Conservation (phyloP, 768 basidiomycete species). For the Leucocoprinus sp. region DNA sequence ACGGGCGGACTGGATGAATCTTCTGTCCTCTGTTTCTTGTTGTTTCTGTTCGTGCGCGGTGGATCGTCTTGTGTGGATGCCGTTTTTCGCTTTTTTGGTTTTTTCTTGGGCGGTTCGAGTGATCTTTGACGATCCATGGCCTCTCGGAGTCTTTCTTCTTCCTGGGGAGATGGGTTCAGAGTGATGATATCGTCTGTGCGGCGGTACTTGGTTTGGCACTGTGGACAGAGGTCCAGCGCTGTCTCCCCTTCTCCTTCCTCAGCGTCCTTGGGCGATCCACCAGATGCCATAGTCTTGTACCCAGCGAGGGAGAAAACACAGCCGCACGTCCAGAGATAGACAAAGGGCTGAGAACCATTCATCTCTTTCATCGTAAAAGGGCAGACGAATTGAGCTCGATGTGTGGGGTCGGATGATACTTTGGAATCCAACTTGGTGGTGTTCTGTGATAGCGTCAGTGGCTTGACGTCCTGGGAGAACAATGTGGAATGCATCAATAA, state of each 20-base stretch:
- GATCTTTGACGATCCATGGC: slow-evolving; percentile 52
- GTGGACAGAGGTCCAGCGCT: slow-evolving; percentile 59
- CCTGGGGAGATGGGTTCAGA: slow-evolving; percentile 66
- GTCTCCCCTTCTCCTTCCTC: slow-evolving; percentile 23
- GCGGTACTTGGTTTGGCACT: slow-evolving; percentile 67
- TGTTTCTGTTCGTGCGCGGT: slow-evolving; percentile 39
- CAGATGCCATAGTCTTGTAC: slow-evolving; percentile 53
- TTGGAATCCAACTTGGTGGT: slow-evolving; percentile 32
- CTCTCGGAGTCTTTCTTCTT: slow-evolving; percentile 48
- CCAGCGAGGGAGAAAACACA: slow-evolving; percentile 88
- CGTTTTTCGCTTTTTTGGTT: slow-evolving; percentile 56
- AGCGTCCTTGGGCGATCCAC: slow-evolving; percentile 20
- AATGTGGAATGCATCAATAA: neutral
- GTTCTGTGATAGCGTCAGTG: slow-evolving; percentile 73
- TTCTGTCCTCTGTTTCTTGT: no score
- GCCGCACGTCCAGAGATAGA: slow-evolving; percentile 79
- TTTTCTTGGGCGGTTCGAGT: slow-evolving; percentile 49
- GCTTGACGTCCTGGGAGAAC: slow-evolving; percentile 67
- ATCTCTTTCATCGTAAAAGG: slow-evolving; percentile 91
- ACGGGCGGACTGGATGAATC: slow-evolving; percentile 27
- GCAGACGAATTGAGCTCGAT: slow-evolving; percentile 73
- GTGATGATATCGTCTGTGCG: slow-evolving; percentile 43
- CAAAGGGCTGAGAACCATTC: slow-evolving; percentile 85
- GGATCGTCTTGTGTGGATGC: slow-evolving; percentile 25
- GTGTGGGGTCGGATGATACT: slow-evolving; percentile 27